phyloP scores from a whole-genome alignment of 768 basidiomycete genomes.

The Boletus subcaerulescens region DNA sequence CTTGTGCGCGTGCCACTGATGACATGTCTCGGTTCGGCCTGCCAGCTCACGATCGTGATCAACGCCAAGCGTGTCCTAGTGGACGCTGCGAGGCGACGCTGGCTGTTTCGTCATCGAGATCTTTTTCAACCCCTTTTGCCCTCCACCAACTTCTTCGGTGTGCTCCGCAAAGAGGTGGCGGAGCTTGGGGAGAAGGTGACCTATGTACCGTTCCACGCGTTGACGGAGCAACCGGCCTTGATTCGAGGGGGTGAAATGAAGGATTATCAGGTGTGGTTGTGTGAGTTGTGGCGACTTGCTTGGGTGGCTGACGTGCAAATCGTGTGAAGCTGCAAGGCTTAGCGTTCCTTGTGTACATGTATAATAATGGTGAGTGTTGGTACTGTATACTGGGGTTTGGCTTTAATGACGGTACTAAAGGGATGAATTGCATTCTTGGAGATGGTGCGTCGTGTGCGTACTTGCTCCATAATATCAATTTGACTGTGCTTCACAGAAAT shows the following conservation, averaged over 20 bases:
- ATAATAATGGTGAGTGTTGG: slow-evolving; percentile 52
- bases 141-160: slow-evolving; percentile 37
- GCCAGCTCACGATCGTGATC: slow-evolving; percentile 40
- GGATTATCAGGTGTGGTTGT: slow-evolving; percentile 57
- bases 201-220: slow-evolving; percentile 36
- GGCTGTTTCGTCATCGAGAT: slow-evolving; percentile 43
- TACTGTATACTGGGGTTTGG: neutral
- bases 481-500: slow-evolving; percentile 37
- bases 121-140: slow-evolving; percentile 50
- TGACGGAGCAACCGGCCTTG: slow-evolving; percentile 47
- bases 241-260: slow-evolving; percentile 62
- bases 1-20: neutral
- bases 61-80: slow-evolving; percentile 37
- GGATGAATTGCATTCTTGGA: slow-evolving; percentile 69
- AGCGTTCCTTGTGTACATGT: slow-evolving; percentile 63
- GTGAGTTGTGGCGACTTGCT: neutral
- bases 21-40: neutral
- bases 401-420: slow-evolving; percentile 25
- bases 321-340: slow-evolving; percentile 51
- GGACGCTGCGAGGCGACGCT: slow-evolving; percentile 43
- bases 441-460: slow-evolving; percentile 45
- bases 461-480: neutral
- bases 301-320: neutral
- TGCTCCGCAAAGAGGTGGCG: slow-evolving; percentile 30
- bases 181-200: slow-evolving; percentile 27